Conservation (phyloP, 441 rosid genomes). For the Brassica hybrid region DNA sequence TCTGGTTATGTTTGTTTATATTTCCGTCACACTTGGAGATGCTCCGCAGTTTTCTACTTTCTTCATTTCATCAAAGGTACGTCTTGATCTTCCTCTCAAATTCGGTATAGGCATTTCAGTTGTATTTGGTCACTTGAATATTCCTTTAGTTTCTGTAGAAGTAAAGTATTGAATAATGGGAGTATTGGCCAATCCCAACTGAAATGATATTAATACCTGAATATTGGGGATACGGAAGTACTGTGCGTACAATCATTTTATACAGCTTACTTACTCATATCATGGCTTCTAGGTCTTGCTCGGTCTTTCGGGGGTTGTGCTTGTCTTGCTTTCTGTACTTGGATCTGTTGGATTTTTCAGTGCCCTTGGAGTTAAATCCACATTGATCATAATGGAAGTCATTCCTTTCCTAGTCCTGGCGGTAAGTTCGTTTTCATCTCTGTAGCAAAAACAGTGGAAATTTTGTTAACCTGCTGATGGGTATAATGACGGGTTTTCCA, state of each 20-base stretch:
- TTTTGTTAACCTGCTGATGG: conserved; percentile 23
- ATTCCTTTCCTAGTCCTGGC: conserved; percentile 84
- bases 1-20: conserved; percentile 77
- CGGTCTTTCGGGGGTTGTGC: conserved; percentile 78
- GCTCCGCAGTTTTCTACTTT: conserved; percentile 51
- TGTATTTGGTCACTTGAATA: conserved; percentile 22
- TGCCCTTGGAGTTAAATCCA: conserved; percentile 70
- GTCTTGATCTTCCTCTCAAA: conserved; percentile 32
- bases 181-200: not conserved
- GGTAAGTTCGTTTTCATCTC: conserved; percentile 53
- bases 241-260: no score
- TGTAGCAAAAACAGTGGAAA: conserved; percentile 20
- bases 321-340: conserved; percentile 80
- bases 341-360: conserved; percentile 83
- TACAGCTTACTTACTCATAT: conserved; percentile 21
- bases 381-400: conserved; percentile 86
- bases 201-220: no score
- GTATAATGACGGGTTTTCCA: conserved; percentile 20
- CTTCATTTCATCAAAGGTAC: conserved; percentile 72
- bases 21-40: conserved; percentile 77
- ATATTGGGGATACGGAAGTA: no score
- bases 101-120: conserved; percentile 27
- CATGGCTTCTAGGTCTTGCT: conserved; percentile 60
- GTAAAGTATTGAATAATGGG: conserved; percentile 9
- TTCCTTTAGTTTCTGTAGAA: conserved; percentile 13